Percentiles rank a stretch among this genome's conserved stretches.
These are phyloP conservation scores for Tetrapisispora arboricola DNA, from an alignment of 805 yeast species.

Conservation along the genomic window DNA sequence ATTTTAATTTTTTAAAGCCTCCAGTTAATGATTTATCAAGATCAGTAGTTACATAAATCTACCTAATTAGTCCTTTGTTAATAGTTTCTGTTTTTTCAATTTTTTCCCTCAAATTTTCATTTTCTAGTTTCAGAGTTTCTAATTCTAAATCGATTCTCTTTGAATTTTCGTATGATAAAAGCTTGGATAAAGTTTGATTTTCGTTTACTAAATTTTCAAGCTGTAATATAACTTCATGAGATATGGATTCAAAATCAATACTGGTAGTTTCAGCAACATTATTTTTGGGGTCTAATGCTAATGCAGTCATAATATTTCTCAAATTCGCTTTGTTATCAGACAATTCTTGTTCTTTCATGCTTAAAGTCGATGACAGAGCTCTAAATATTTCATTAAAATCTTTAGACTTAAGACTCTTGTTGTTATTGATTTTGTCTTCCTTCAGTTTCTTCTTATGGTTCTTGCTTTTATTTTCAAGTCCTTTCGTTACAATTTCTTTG, in stretches of 20 bases:
- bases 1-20: not conserved
- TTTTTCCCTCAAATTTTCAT: slow-evolving; percentile 33
- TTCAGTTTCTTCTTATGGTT: slow-evolving; percentile 1
- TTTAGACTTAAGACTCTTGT: slow-evolving; percentile 26
- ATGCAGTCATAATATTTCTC: slow-evolving; percentile 51
- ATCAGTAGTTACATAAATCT: too few relatives aligned
- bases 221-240: slow-evolving; percentile 59
- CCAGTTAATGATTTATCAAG: not conserved
- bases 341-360: slow-evolving; percentile 40
- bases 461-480: slow-evolving; percentile 12
- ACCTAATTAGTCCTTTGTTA: not conserved
- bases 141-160: slow-evolving; percentile 61
- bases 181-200: slow-evolving; percentile 56
- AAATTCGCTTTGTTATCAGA: slow-evolving; percentile 51
- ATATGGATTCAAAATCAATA: slow-evolving; percentile 62
- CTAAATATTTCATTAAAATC: slow-evolving; percentile 38
- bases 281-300: slow-evolving; percentile 41
- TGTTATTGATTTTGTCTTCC: not conserved
- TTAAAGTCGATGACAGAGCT: slow-evolving; percentile 38
- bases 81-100: not conserved
- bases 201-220: slow-evolving; percentile 53
- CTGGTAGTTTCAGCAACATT: slow-evolving; percentile 42
- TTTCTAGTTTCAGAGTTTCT: slow-evolving; percentile 46
- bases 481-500: slow-evolving; percentile 9
- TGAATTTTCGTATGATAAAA: slow-evolving; percentile 63